Conservation (phyloP, 164 flowering plant genomes). For the Chimonanthus salicifolius region DNA sequence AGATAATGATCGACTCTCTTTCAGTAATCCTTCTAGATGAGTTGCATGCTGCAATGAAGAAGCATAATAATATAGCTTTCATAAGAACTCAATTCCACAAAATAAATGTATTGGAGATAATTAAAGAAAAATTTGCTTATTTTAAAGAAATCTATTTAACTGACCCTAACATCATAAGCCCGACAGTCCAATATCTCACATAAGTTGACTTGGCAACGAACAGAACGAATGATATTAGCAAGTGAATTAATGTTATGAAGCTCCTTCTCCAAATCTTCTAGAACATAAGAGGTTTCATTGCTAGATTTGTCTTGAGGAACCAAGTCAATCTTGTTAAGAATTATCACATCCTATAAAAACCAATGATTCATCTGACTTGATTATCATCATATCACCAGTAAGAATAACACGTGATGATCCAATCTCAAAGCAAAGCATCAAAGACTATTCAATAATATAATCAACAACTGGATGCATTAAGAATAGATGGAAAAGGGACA, state of each 20-base stretch:
- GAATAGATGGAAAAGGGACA: not conserved
- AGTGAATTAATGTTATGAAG: constrained; percentile 74
- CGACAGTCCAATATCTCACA: constrained; percentile 57
- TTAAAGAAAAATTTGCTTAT: constrained; percentile 2
- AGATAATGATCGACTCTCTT: constrained; percentile 43
- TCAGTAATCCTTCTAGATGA: constrained; percentile 62
- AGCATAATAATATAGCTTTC: not conserved
- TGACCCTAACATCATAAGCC: constrained; percentile 80
- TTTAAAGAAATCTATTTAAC: constrained; percentile 10
- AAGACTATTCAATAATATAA: not conserved
- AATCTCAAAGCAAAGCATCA: not conserved
- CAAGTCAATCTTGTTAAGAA: constrained; percentile 95
- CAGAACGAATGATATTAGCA: constrained; percentile 58
- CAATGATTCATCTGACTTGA: not conserved
- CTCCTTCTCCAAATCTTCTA: constrained; percentile 74
- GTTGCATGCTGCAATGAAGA: constrained; percentile 41
- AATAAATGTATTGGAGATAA: not conserved
- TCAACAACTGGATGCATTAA: not conserved
- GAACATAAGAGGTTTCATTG: constrained; percentile 10
- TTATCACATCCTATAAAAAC: constrained; percentile 66
- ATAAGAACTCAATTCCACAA: not conserved
- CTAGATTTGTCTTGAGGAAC: constrained; percentile 49
- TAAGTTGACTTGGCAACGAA: constrained; percentile 86
- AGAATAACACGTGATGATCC: not conserved
- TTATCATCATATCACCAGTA: not conserved